A percentile compares a stretch with the other conserved stretches of the same genome.
Evolutionary conservation across 805 yeast genomes (phyloP).

Genomic region (Wickerhamomyces bisporus): DNA sequence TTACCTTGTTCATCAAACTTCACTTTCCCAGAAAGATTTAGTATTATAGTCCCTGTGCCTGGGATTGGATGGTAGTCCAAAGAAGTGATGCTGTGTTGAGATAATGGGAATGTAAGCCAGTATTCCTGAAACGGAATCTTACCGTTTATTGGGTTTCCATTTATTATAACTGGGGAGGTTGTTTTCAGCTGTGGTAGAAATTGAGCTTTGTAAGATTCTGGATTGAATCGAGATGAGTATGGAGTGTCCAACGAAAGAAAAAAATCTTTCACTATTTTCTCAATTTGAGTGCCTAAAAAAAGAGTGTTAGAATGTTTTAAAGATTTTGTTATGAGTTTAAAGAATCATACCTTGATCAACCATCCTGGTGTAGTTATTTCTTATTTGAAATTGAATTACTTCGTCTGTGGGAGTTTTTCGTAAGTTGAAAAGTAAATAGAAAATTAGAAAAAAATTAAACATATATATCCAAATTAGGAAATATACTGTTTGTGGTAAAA

Average conservation of each 20-base stretch:
- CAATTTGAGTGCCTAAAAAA: constrained; percentile 13
- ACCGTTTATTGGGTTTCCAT: constrained; percentile 53
- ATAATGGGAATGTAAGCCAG: constrained; percentile 51
- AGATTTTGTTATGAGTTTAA: no score
- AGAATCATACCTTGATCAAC: constrained; percentile 8
- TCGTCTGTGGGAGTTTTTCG: background rate
- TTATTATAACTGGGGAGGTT: constrained; percentile 48
- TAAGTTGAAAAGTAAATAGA: background rate
- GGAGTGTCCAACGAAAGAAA: constrained; percentile 21
- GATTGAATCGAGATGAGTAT: constrained; percentile 10
- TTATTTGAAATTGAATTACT: background rate
- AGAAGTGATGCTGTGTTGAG: constrained; percentile 60
- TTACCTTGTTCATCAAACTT: constrained; percentile 73
- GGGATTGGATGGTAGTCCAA: constrained; percentile 66
- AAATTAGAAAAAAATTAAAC: background rate
- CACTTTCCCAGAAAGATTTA: constrained; percentile 52
- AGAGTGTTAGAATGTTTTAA: no score
- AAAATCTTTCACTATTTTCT: constrained; percentile 20
- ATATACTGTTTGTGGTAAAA: no score
- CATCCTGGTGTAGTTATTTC: constrained; percentile 1
- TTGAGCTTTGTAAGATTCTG: constrained; percentile 17
- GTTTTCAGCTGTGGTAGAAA: constrained; percentile 44
- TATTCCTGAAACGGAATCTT: constrained; percentile 48
- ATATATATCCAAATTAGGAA: background rate
- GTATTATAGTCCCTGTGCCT: constrained; percentile 50